Conservation (phyloP, 371 early-diverging fungal genomes). For the Mortierella sp. region DNA sequence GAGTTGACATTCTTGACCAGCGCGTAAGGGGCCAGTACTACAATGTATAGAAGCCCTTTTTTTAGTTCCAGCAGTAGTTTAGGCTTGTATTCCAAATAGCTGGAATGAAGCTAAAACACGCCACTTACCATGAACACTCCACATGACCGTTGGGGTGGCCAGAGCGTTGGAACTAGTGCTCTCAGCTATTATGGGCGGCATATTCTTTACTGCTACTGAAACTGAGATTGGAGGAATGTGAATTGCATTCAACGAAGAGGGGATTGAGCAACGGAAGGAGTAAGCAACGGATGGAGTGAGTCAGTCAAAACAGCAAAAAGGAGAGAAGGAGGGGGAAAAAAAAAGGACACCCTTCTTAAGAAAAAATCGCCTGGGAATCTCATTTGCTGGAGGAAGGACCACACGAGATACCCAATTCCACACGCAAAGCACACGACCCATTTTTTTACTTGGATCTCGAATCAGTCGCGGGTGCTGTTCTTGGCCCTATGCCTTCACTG, state of each 20-base stretch:
- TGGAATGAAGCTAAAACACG: not conserved
- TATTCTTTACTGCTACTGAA: not conserved
- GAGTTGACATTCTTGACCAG: slow-evolving; percentile 25
- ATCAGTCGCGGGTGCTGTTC: too few species aligned
- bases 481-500: too few species aligned
- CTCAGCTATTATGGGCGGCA: slow-evolving; percentile 1
- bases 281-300: not conserved
- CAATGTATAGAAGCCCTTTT: not conserved
- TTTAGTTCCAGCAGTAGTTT: not conserved
- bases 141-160: slow-evolving; percentile 8
- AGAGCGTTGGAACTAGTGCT: not conserved
- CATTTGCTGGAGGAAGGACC: too few species aligned
- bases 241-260: not conserved
- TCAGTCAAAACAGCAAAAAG: too few species aligned
- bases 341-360: not conserved
- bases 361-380: too few species aligned
- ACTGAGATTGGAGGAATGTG: not conserved
- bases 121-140: slow-evolving; percentile 42
- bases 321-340: too few species aligned
- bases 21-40: slow-evolving; percentile 36
- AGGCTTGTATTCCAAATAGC: not conserved
- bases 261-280: not conserved
- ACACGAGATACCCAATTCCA: too few species aligned
- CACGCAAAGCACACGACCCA: too few species aligned
- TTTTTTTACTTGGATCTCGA: too few species aligned